phyloP scores from a whole-genome alignment of 2,329 filamentous ascomycete genomes.

The Fonsecaea nubica region DNA sequence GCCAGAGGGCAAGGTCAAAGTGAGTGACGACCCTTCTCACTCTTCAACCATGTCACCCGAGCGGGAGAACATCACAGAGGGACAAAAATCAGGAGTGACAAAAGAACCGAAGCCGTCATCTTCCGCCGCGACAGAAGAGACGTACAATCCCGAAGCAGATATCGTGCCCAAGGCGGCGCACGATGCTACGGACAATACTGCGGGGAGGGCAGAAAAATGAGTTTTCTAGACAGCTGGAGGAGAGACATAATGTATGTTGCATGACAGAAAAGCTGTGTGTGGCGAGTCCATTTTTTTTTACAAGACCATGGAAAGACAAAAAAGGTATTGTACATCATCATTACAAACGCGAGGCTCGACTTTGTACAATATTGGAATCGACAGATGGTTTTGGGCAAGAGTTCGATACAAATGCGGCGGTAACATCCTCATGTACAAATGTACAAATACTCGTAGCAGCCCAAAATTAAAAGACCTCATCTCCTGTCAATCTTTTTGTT shows the following conservation, averaged over 20 bases:
- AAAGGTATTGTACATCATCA: conserved; percentile 19
- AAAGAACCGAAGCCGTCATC: conserved; percentile 8
- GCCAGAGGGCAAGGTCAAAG: conserved; percentile 17
- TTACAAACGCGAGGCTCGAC: conserved; percentile 2
- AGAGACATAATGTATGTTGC: background rate
- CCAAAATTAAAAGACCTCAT: background rate
- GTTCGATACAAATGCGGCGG: background rate
- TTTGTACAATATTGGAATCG: conserved; percentile 16
- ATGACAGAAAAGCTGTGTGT: background rate
- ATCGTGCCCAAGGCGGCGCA: conserved; percentile 27
- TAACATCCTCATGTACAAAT: background rate
- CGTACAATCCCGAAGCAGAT: conserved; percentile 9
- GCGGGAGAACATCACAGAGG: conserved; percentile 25
- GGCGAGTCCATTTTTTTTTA: background rate
- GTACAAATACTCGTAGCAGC: background rate
- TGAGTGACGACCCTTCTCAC: conserved; percentile 21
- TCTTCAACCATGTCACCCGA: conserved; percentile 23
- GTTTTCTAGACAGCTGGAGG: background rate
- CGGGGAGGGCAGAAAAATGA: background rate
- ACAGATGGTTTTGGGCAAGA: conserved; percentile 1
- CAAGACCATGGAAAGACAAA: conserved; percentile 5
- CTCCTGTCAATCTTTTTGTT: background rate
- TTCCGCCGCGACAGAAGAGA: background rate
- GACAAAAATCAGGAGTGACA: conserved; percentile 17
- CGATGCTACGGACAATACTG: conserved; percentile 10